phyloP scores from a whole-genome alignment of 768 basidiomycete species.

The Mycena albidolilacea region DNA sequence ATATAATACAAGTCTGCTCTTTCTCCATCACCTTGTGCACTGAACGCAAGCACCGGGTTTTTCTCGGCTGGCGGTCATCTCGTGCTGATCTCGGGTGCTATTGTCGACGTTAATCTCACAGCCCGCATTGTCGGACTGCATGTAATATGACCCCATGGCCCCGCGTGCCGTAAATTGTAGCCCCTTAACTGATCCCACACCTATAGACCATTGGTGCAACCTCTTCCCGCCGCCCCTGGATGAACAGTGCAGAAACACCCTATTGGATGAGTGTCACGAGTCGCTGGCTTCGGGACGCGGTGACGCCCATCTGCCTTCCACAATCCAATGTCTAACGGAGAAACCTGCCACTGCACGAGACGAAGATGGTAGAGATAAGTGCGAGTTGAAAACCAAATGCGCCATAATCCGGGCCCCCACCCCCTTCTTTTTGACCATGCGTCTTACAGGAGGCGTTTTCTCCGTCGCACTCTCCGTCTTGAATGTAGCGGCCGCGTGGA shows the following conservation, averaged over 20 bases:
- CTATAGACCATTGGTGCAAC: slow-evolving; percentile 6
- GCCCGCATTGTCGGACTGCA: too few species aligned
- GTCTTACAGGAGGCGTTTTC: slow-evolving; percentile 8
- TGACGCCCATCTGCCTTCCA: not conserved
- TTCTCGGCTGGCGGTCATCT: too few species aligned
- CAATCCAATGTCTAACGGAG: too few species aligned
- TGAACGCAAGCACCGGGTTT: too few species aligned
- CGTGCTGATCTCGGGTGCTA: too few species aligned
- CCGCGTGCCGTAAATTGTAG: slow-evolving; percentile 1
- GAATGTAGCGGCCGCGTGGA: slow-evolving; percentile 7
- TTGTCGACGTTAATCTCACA: too few species aligned
- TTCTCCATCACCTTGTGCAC: too few species aligned
- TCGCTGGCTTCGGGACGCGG: slow-evolving; percentile 1
- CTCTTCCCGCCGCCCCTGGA: not conserved
- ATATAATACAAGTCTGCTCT: too few species aligned
- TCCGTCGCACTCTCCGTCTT: slow-evolving; percentile 5
- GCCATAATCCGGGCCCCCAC: too few species aligned
- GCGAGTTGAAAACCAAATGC: not conserved
- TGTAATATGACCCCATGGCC: not conserved
- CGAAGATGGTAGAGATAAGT: not conserved
- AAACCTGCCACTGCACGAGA: too few species aligned
- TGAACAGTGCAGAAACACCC: not conserved
- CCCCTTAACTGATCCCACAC: slow-evolving; percentile 1
- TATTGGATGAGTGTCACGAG: slow-evolving; percentile 4
- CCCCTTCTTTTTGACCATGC: slow-evolving; percentile 4